These are phyloP conservation scores for Hygrophorus pudorinus DNA, from an alignment of 768 basidiomycete genomes.

Conservation along the genomic window DNA sequence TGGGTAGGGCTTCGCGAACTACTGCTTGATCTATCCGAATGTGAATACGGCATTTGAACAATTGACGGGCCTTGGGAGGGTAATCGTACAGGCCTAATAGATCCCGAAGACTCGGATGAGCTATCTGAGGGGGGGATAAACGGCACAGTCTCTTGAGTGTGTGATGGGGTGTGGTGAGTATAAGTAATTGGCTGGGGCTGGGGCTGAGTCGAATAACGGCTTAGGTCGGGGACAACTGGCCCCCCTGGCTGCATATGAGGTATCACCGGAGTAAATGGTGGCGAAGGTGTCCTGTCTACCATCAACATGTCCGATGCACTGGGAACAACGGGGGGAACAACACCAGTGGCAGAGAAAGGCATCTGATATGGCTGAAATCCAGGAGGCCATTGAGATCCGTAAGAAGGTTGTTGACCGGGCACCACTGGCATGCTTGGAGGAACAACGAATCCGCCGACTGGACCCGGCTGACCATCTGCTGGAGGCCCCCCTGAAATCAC, in stretches of 20 bases:
- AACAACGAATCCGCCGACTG: background rate
- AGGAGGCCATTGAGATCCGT: background rate
- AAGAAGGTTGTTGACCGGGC: background rate
- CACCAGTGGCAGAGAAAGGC: constrained; percentile 2
- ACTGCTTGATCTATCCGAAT: too few species aligned
- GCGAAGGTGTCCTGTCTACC: constrained; percentile 8
- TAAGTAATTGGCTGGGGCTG: background rate
- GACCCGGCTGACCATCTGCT: background rate
- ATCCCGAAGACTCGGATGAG: background rate
- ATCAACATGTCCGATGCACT: background rate
- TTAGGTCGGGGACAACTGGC: constrained; percentile 20
- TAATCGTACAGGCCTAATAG: background rate
- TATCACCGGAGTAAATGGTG: constrained; percentile 25
- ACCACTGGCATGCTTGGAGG: background rate
- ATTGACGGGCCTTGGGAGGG: too few species aligned
- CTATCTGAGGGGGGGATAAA: constrained; percentile 13
- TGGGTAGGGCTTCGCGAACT: too few species aligned
- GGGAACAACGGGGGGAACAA: constrained; percentile 10
- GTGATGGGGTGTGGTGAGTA: background rate
- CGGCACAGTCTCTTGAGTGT: background rate
- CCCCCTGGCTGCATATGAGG: constrained; percentile 11
- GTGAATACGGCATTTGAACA: too few species aligned
- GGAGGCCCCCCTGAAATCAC: background rate
- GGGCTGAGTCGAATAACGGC: constrained; percentile 11
- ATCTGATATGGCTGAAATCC: constrained; percentile 8